Evolutionary conservation across 352 stramenopile genomes (phyloP).

Genomic region (Phytophthora fragariaefolia): DNA sequence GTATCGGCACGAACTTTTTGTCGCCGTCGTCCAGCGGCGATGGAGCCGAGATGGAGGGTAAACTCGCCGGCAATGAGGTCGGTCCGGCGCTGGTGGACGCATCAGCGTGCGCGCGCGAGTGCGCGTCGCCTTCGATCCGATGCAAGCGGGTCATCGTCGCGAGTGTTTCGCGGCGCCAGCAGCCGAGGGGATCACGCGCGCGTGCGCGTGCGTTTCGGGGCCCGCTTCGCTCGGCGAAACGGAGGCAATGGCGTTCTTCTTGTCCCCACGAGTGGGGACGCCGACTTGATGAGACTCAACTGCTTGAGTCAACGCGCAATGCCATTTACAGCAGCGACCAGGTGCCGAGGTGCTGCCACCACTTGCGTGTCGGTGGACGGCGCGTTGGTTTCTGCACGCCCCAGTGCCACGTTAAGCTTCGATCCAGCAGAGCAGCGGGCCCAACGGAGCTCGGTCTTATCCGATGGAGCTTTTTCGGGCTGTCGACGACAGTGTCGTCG

Average conservation of each 20-base stretch:
- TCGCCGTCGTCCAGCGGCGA: conserved; percentile 27
- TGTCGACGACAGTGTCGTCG: too few species aligned
- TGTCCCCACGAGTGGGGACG: conserved; percentile 10
- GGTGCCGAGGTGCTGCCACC: conserved; percentile 8
- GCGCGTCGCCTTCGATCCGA: conserved; percentile 19
- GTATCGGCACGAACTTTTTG: conserved; percentile 54
- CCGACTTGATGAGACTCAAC: conserved; percentile 11
- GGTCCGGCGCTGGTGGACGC: conserved; percentile 8
- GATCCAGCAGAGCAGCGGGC: neutral
- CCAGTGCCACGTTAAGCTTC: conserved; percentile 35
- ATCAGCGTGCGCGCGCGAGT: conserved; percentile 1
- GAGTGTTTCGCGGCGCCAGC: too few species aligned
- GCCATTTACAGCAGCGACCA: conserved; percentile 31
- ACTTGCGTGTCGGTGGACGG: conserved; percentile 2
- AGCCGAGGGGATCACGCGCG: too few species aligned
- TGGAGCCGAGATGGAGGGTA: conserved; percentile 58
- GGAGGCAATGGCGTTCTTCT: conserved; percentile 24
- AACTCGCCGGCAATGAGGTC: conserved; percentile 37
- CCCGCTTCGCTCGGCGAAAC: conserved; percentile 25
- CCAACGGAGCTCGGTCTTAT: conserved; percentile 33
- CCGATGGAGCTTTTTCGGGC: conserved; percentile 29
- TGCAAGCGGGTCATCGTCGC: conserved; percentile 32
- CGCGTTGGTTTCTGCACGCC: conserved; percentile 21
- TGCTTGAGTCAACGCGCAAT: conserved; percentile 11
- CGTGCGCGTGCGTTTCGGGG: conserved; percentile 23